A percentile compares a stretch with the other conserved stretches of the same genome.
These are phyloP conservation scores for Platanthera zijinensis DNA, from an alignment of 106 monocot genomes.

Conservation along the genomic window DNA sequence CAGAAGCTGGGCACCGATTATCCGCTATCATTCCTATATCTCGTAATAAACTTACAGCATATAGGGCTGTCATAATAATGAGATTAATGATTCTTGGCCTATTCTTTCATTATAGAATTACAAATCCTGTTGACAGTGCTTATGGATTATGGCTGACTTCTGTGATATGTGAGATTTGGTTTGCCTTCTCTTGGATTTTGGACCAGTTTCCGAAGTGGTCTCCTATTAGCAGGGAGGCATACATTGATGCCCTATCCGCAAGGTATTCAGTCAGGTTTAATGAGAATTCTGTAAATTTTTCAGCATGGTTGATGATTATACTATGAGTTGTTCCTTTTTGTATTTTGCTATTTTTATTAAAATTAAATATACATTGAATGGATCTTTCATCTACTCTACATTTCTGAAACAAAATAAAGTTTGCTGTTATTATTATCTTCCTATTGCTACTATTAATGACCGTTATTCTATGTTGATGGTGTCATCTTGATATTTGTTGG, in stretches of 20 bases:
- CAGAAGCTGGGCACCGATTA: slow-evolving; percentile 47
- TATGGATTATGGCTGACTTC: slow-evolving; percentile 93
- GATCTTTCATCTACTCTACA: not conserved
- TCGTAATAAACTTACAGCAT: slow-evolving; percentile 80
- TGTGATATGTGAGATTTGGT: slow-evolving; percentile 96
- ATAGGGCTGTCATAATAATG: slow-evolving; percentile 84
- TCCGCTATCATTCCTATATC: slow-evolving; percentile 76
- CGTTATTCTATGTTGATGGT: too few relatives aligned
- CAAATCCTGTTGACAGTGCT: slow-evolving; percentile 88
- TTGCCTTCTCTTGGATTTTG: slow-evolving; percentile 91
- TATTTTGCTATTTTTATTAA: not conserved
- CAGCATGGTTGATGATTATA: not conserved
- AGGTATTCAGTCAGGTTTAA: slow-evolving; percentile 38
- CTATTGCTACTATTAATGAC: too few relatives aligned
- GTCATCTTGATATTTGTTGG: too few relatives aligned
- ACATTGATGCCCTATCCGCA: slow-evolving; percentile 56
- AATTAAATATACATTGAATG: not conserved
- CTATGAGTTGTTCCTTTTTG: not conserved
- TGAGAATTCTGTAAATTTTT: not conserved
- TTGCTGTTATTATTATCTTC: too few relatives aligned
- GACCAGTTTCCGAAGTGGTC: slow-evolving; percentile 99
- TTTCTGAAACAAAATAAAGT: too few relatives aligned
- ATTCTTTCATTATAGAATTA: slow-evolving; percentile 94
- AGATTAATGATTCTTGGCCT: slow-evolving; percentile 82
- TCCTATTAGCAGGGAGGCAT: slow-evolving; percentile 78